A percentile compares a stretch with the other conserved stretches of the same genome.
phyloP scores from a whole-genome alignment of 345 rosid genomes.

The Sonneratia alba region DNA sequence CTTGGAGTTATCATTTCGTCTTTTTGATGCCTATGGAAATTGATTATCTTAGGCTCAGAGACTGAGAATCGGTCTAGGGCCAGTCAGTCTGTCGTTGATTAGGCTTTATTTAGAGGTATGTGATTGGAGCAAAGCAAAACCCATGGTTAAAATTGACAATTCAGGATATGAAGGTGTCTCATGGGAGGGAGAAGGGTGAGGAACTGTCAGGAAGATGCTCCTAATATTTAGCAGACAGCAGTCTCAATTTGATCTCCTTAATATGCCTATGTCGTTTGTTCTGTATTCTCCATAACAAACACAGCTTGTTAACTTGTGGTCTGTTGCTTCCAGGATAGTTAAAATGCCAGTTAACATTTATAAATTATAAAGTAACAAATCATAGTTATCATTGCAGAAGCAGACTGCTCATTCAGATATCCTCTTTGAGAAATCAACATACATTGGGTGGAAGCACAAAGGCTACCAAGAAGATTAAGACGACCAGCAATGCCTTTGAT shows the following conservation, averaged over 20 bases:
- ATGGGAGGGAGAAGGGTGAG: too few species aligned
- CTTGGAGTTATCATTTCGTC: neutral
- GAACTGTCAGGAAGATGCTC: neutral
- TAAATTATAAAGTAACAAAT: neutral
- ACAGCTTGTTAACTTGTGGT: too few species aligned
- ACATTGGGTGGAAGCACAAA: conserved; percentile 31
- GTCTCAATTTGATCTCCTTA: neutral
- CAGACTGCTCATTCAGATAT: conserved; percentile 25
- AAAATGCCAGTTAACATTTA: neutral
- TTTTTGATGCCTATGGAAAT: neutral
- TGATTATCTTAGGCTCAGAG: neutral
- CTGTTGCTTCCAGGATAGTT: neutral
- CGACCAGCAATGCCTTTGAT: conserved; percentile 25
- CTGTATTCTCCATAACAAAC: neutral
- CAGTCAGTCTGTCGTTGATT: neutral
- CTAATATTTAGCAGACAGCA: neutral
- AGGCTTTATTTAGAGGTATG: neutral
- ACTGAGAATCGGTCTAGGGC: neutral
- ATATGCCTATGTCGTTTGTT: neutral
- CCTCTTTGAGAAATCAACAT: conserved; percentile 44
- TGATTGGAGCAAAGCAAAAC: neutral
- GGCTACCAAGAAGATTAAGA: conserved; percentile 31
- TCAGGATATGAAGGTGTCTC: neutral
- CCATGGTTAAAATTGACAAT: neutral
- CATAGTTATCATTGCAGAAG: conserved; percentile 17